A percentile compares a stretch with the other conserved stretches of the same genome.
Conservation (phyloP, 352 stramenopile genomes). For the Phytophthora sp. region DNA sequence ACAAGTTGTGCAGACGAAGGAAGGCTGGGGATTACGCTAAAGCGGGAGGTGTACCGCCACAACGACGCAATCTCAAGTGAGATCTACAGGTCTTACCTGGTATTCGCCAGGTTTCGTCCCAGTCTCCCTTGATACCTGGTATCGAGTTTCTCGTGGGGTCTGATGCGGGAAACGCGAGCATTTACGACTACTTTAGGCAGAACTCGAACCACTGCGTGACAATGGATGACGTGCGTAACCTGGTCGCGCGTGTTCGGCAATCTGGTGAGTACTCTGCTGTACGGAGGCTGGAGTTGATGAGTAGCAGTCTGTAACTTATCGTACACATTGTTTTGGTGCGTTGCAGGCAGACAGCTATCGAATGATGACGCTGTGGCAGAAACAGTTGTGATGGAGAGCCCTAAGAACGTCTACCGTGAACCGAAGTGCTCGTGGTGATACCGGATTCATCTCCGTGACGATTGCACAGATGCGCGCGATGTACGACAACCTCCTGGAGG, state of each 20-base stretch:
- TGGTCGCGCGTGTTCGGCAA: neutral
- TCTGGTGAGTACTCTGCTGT: neutral
- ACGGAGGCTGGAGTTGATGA: no score
- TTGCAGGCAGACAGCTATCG: neutral
- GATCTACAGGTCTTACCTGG: constrained; percentile 12
- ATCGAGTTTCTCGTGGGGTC: constrained; percentile 4
- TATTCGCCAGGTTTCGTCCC: constrained; percentile 16
- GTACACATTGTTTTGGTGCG: no score
- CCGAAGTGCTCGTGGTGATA: constrained; percentile 10
- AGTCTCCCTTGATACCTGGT: constrained; percentile 6
- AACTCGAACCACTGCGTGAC: constrained; percentile 9
- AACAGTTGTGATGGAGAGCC: neutral
- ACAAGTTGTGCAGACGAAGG: neutral
- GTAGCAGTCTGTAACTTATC: no score
- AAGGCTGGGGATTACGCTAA: neutral
- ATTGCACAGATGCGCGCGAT: constrained; percentile 13
- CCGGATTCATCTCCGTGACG: neutral
- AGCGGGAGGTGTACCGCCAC: constrained; percentile 2
- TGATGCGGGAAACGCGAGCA: neutral
- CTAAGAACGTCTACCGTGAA: neutral
- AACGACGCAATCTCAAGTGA: neutral
- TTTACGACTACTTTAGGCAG: constrained; percentile 2
- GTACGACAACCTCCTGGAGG: neutral
- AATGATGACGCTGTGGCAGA: constrained; percentile 10
- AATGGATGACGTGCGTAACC: constrained; percentile 1